Evolutionary conservation across 768 basidiomycete species (phyloP).

Genomic region (Tephrocybe sp.): DNA sequence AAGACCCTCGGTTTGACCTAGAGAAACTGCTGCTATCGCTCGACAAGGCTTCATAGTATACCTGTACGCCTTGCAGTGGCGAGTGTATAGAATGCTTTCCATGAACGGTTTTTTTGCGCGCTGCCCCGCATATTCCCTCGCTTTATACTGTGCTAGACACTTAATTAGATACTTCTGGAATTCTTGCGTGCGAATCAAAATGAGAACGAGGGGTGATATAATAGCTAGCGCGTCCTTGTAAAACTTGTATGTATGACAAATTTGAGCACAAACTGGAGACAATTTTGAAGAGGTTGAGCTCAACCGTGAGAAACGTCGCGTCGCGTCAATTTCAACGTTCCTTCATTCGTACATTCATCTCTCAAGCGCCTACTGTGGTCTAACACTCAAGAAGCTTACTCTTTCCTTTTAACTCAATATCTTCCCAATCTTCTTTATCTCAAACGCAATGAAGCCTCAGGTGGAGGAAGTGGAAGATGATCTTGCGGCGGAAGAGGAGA

Average conservation of each 20-base stretch:
- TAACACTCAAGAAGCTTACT: no score
- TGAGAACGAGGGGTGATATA: conserved; percentile 2
- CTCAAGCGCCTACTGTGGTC: background rate
- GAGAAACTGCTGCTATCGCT: conserved; percentile 83
- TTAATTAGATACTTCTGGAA: conserved; percentile 12
- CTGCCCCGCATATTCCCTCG: conserved; percentile 9
- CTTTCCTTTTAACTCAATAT: no score
- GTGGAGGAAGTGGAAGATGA: conserved; percentile 79
- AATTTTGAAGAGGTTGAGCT: background rate
- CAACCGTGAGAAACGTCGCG: conserved; percentile 42
- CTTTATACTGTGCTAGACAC: conserved; percentile 15
- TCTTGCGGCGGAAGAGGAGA: conserved; percentile 81
- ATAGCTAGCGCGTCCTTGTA: background rate
- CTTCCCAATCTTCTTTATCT: no score
- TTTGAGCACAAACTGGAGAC: conserved; percentile 5
- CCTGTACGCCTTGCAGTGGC: conserved; percentile 18
- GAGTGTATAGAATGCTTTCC: conserved; percentile 16
- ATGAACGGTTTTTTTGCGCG: conserved; percentile 12
- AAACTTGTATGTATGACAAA: background rate
- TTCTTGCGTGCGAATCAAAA: conserved; percentile 3
- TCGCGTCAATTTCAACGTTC: conserved; percentile 30
- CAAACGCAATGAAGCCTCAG: conserved; percentile 47
- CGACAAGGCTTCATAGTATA: conserved; percentile 68
- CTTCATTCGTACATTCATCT: background rate
- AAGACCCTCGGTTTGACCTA: conserved; percentile 93